phyloP scores from a whole-genome alignment of 345 rosid species.

The Carallia pectinifolia region DNA sequence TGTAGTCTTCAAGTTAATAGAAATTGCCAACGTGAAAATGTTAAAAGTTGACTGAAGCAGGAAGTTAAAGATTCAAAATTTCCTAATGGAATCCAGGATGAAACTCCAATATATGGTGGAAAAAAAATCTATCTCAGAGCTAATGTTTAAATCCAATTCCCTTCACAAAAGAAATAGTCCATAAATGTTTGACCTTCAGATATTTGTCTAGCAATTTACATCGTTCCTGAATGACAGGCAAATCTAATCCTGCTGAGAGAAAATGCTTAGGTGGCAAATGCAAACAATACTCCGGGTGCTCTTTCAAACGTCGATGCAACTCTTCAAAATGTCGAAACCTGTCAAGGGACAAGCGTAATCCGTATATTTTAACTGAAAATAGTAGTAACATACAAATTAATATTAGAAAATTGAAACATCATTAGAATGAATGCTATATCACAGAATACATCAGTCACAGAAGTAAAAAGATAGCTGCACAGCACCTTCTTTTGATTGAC shows the following conservation, averaged over 20 bases:
- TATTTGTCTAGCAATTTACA: slow-evolving; percentile 81
- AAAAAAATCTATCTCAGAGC: background rate
- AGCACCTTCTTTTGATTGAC: slow-evolving; percentile 98
- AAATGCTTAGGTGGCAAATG: slow-evolving; percentile 98
- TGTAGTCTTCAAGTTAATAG: slow-evolving; percentile 1
- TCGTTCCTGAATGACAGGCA: slow-evolving; percentile 81
- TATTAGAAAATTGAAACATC: too few relatives aligned
- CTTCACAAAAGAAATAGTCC: slow-evolving; percentile 1
- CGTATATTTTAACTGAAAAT: too few relatives aligned
- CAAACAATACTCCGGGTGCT: slow-evolving; percentile 82
- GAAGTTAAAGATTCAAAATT: background rate
- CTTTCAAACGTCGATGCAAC: slow-evolving; percentile 90
- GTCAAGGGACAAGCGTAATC: background rate
- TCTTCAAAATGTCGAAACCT: slow-evolving; percentile 99
- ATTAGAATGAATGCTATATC: background rate
- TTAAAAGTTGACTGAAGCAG: background rate
- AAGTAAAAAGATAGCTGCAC: slow-evolving; percentile 23
- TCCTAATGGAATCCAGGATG: background rate
- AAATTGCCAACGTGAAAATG: background rate
- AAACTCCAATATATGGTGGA: background rate
- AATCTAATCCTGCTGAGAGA: slow-evolving; percentile 84
- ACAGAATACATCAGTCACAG: slow-evolving; percentile 1
- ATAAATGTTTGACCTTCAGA: slow-evolving; percentile 64
- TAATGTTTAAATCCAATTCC: background rate
- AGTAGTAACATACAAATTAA: too few relatives aligned